Conservation (phyloP, 2,329 filamentous ascomycete genomes). For the Colletotrichum orchidophilum region DNA sequence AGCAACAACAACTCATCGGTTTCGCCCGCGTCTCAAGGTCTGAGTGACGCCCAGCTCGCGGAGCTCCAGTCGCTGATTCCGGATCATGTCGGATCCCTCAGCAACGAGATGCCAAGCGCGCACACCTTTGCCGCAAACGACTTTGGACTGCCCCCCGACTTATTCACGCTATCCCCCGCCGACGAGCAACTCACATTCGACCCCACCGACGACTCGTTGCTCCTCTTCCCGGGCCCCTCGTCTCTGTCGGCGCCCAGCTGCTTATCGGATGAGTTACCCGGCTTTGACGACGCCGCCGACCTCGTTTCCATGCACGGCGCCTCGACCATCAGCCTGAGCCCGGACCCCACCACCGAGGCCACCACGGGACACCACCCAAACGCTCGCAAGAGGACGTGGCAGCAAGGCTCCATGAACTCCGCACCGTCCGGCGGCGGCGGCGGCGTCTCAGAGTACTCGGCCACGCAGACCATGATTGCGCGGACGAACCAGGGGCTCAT, state of each 20-base stretch:
- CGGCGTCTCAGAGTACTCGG: conserved; percentile 28
- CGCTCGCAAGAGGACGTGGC: background rate
- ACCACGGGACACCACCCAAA: background rate
- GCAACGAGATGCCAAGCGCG: background rate
- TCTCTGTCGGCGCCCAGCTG: background rate
- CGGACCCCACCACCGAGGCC: background rate
- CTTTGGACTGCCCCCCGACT: background rate
- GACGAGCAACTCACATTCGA: background rate
- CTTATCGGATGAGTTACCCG: background rate
- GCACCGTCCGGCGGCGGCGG: background rate
- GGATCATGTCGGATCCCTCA: background rate
- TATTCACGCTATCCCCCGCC: background rate
- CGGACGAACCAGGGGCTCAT: conserved; percentile 47
- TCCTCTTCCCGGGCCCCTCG: background rate
- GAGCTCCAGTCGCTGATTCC: background rate
- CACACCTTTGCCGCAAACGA: background rate
- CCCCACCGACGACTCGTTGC: background rate
- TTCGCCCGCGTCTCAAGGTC: background rate
- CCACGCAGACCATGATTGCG: conserved; percentile 38
- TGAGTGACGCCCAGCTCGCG: background rate
- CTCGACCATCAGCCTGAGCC: background rate
- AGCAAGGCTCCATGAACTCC: background rate
- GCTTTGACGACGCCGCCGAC: background rate
- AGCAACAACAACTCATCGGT: background rate
- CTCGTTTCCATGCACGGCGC: background rate